These are phyloP conservation scores for Trypanosoma boissoni DNA, from an alignment of 208 protist species.

Conservation along the genomic window DNA sequence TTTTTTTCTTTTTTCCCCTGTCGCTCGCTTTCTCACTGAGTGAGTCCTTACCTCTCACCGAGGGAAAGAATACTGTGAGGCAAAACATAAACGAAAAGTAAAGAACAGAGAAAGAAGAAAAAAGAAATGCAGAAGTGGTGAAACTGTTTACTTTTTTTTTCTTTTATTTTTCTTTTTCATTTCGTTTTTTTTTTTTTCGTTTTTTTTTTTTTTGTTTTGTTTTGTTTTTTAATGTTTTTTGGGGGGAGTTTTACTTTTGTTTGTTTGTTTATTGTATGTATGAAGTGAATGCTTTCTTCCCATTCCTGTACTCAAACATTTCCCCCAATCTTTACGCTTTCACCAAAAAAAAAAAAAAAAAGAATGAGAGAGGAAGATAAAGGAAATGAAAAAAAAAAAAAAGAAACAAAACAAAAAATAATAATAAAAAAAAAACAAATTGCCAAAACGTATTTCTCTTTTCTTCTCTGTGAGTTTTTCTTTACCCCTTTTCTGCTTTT, in stretches of 20 bases:
- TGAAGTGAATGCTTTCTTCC: neutral
- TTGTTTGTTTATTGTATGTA: conserved; percentile 1
- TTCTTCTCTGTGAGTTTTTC: neutral
- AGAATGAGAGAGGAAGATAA: neutral
- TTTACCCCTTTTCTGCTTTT: too few relatives aligned
- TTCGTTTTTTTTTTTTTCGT: conserved; percentile 10
- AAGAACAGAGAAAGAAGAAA: conserved; percentile 7
- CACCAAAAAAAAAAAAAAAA: conserved; percentile 7
- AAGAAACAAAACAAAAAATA: conserved; percentile 11
- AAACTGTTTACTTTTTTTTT: neutral
- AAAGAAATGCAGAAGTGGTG: conserved; percentile 4
- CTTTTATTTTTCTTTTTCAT: conserved; percentile 9
- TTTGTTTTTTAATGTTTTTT: conserved; percentile 7
- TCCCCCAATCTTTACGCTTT: too few relatives aligned
- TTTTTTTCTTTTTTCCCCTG: conserved; percentile 7
- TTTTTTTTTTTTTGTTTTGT: conserved; percentile 15
- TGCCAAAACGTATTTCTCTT: neutral
- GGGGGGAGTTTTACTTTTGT: conserved; percentile 3
- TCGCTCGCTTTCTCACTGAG: neutral
- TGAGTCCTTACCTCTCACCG: neutral
- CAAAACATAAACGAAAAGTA: conserved; percentile 1
- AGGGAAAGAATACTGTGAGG: neutral
- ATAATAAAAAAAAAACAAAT: neutral
- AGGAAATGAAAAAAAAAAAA: neutral
- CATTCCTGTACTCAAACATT: neutral